Evolutionary conservation across 169 alveolate species (phyloP).

Genomic region (Eimeria falciformis): DNA sequence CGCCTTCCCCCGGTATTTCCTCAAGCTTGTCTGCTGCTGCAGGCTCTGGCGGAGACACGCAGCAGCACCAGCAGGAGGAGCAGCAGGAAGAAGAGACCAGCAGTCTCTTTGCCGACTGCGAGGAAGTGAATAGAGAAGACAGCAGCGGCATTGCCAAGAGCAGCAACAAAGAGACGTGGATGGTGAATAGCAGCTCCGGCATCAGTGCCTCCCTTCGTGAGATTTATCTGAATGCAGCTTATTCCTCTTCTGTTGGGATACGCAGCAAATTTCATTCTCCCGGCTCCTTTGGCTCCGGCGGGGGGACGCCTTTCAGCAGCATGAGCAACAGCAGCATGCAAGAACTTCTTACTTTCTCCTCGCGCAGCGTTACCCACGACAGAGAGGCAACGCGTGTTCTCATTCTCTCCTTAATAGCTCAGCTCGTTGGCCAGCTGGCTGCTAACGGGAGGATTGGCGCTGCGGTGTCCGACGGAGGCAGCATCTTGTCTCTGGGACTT

Average conservation of each 20-base stretch:
- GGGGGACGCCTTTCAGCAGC: not conserved
- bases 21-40: constrained; percentile 11
- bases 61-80: not conserved
- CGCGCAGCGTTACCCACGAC: not conserved
- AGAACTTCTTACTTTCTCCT: too few species aligned
- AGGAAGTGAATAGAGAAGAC: not conserved
- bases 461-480: not conserved
- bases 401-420: constrained; percentile 13
- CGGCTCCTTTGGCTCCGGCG: not conserved
- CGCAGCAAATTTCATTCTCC: not conserved
- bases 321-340: not conserved
- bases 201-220: not conserved
- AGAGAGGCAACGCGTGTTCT: constrained; percentile 25
- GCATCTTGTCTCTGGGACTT: not conserved
- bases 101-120: constrained; percentile 29
- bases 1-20: constrained; percentile 30
- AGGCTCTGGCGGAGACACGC: not conserved
- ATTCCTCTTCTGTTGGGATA: not conserved
- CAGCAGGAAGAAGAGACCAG: not conserved
- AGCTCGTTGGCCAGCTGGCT: constrained; percentile 40
- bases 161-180: not conserved
- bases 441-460: constrained; percentile 11
- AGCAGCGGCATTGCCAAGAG: not conserved
- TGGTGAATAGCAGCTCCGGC: not conserved
- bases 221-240: not conserved